A percentile compares a stretch with the other conserved stretches of the same genome.
Evolutionary conservation across 352 stramenopile species (phyloP).

Genomic region (Phytopythium montanum): DNA sequence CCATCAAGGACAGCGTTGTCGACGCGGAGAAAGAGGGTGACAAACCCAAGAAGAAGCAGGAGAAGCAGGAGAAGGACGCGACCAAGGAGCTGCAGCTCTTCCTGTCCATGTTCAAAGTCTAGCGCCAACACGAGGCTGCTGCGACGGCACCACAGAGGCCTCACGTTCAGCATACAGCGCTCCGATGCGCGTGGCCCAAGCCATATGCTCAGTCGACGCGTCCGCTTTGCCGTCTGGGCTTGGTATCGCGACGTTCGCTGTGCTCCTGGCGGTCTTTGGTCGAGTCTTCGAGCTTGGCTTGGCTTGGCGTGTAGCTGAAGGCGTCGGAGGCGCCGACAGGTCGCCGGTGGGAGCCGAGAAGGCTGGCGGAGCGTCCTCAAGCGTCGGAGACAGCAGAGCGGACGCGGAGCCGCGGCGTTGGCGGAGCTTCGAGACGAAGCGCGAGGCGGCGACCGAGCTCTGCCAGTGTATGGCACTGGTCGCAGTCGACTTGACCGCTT

Average conservation of each 20-base stretch:
- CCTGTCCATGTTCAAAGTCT: constrained; percentile 51
- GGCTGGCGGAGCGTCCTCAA: background rate
- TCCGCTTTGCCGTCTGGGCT: constrained; percentile 12
- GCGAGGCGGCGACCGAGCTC: constrained; percentile 1
- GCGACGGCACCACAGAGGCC: constrained; percentile 1
- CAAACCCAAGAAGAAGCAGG: constrained; percentile 1
- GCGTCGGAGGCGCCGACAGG: background rate
- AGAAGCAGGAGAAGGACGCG: constrained; percentile 8
- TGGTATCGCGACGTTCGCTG: background rate
- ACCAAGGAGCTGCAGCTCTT: constrained; percentile 60
- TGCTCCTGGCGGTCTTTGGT: background rate
- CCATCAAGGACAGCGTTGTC: background rate
- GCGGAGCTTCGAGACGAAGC: constrained; percentile 13
- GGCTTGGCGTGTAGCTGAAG: background rate
- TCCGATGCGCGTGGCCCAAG: constrained; percentile 54
- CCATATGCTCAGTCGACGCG: constrained; percentile 36
- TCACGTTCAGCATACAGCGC: constrained; percentile 39
- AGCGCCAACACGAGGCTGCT: background rate
- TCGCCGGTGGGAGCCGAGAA: background rate
- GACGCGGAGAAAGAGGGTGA: background rate
- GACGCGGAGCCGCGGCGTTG: background rate
- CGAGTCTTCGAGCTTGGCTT: background rate
- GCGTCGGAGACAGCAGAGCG: background rate
- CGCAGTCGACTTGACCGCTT: background rate
- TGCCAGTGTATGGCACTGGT: background rate